Conservation (phyloP, 192 early-diverging fungal genomes). For the Allomyces macrogynus region DNA sequence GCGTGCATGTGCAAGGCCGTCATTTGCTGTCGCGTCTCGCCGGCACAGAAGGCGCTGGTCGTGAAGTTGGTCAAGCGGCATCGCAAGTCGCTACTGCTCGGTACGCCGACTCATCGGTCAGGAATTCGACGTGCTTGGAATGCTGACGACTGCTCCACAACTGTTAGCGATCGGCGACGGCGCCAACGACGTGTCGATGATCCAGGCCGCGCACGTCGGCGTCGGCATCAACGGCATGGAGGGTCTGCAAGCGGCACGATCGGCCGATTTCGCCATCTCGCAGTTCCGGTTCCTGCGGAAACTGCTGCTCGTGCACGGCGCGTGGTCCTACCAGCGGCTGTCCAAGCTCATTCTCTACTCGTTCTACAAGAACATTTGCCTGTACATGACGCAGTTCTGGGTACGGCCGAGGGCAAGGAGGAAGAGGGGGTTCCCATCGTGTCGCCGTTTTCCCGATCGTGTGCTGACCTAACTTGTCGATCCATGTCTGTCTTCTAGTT, state of each 20-base stretch:
- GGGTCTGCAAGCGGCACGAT: conserved; percentile 87
- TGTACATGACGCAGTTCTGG: conserved; percentile 98
- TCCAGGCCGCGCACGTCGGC: conserved; percentile 96
- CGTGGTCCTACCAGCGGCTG: conserved; percentile 89
- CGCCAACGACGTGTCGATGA: conserved; percentile 98
- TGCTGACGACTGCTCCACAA: too few species aligned
- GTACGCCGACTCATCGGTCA: too few species aligned
- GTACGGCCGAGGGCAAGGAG: too few species aligned
- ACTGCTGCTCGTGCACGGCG: conserved; percentile 85
- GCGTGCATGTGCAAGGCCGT: conserved; percentile 88
- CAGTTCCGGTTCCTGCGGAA: conserved; percentile 92
- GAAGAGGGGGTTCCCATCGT: too few species aligned
- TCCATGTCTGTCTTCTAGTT: neutral
- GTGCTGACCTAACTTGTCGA: too few species aligned
- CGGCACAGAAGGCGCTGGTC: conserved; percentile 92
- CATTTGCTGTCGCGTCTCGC: conserved; percentile 97
- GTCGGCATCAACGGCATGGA: conserved; percentile 92
- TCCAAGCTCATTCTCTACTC: conserved; percentile 91
- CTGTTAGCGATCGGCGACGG: conserved; percentile 92
- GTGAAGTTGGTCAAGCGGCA: conserved; percentile 95
- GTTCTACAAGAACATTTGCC: conserved; percentile 98
- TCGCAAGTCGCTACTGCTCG: conserved; percentile 60
- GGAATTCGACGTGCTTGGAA: too few species aligned
- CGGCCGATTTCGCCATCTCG: conserved; percentile 92
- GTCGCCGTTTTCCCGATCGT: too few species aligned